These are phyloP conservation scores for Euphorbia peplus DNA, from an alignment of 345 rosid genomes.

Conservation along the genomic window DNA sequence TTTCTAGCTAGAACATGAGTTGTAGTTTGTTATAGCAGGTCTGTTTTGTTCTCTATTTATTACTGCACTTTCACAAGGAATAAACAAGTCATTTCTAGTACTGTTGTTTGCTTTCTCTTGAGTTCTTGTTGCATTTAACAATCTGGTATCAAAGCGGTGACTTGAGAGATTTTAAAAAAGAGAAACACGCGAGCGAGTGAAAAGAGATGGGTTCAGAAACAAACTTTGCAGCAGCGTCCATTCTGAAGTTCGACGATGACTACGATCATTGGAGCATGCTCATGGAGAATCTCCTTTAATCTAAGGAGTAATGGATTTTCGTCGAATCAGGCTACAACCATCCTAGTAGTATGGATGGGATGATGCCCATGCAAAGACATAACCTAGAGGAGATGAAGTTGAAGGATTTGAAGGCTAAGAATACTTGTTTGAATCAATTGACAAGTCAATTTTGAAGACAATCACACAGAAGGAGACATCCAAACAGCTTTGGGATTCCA, in stretches of 20 bases:
- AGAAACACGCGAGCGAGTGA: not conserved
- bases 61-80: too few species aligned
- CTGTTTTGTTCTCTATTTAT: too few species aligned
- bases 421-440: too few species aligned
- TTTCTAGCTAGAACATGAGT: too few species aligned
- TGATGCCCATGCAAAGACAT: not conserved
- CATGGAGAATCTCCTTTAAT: too few species aligned
- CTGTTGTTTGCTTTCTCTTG: too few species aligned
- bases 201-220: not conserved
- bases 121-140: slow-evolving; percentile 2
- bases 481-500: too few species aligned
- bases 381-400: not conserved
- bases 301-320: not conserved
- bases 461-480: too few species aligned
- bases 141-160: slow-evolving; percentile 2
- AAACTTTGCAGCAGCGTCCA: not conserved
- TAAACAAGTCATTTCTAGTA: too few species aligned
- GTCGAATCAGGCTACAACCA: not conserved
- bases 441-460: too few species aligned
- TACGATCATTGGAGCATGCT: slow-evolving; percentile 6
- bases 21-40: too few species aligned
- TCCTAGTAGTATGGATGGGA: not conserved
- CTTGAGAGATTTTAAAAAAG: slow-evolving; percentile 3
- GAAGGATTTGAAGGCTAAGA: too few species aligned
- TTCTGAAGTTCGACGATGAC: not conserved